These are phyloP conservation scores for Skeletonema tropicum DNA, from an alignment of 108 stramenopile genomes.

Conservation along the genomic window DNA sequence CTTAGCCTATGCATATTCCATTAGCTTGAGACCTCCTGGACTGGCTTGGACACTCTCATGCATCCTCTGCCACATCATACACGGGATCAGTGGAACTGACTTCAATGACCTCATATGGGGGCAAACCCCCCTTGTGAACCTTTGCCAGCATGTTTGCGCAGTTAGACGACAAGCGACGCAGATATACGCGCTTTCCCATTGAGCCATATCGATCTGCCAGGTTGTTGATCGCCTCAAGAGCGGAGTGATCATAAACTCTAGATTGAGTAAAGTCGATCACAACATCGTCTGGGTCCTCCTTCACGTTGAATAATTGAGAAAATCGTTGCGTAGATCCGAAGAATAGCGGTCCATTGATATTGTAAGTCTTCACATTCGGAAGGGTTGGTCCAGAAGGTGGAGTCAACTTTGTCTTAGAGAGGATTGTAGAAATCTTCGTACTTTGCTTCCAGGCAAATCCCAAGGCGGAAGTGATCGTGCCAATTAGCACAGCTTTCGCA, in stretches of 20 bases:
- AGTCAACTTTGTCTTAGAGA: slow-evolving; percentile 26
- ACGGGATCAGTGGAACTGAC: slow-evolving; percentile 53
- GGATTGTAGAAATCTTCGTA: slow-evolving; percentile 45
- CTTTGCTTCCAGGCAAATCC: slow-evolving; percentile 82
- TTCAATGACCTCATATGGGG: slow-evolving; percentile 61
- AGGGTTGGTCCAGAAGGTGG: slow-evolving; percentile 30
- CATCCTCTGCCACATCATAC: slow-evolving; percentile 56
- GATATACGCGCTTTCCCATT: slow-evolving; percentile 62
- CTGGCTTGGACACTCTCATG: slow-evolving; percentile 28
- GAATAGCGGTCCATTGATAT: slow-evolving; percentile 81
- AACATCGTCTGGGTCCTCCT: slow-evolving; percentile 67
- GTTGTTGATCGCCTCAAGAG: slow-evolving; percentile 69
- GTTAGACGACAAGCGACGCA: slow-evolving; percentile 63
- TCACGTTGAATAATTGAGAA: slow-evolving; percentile 53
- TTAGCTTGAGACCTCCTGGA: neutral
- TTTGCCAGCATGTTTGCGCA: slow-evolving; percentile 50
- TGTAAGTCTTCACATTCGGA: slow-evolving; percentile 57
- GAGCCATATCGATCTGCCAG: slow-evolving; percentile 64
- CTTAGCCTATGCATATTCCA: neutral
- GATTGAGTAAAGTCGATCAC: slow-evolving; percentile 76
- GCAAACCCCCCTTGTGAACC: slow-evolving; percentile 40
- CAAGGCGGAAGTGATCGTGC: slow-evolving; percentile 66
- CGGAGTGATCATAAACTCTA: slow-evolving; percentile 75
- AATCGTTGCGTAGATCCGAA: slow-evolving; percentile 76
- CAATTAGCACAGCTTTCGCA: slow-evolving; percentile 73